Percentiles rank a stretch among this genome's conserved stretches.
Conservation (phyloP, 352 stramenopile genomes). For the Globisporangium paroecandrum region DNA sequence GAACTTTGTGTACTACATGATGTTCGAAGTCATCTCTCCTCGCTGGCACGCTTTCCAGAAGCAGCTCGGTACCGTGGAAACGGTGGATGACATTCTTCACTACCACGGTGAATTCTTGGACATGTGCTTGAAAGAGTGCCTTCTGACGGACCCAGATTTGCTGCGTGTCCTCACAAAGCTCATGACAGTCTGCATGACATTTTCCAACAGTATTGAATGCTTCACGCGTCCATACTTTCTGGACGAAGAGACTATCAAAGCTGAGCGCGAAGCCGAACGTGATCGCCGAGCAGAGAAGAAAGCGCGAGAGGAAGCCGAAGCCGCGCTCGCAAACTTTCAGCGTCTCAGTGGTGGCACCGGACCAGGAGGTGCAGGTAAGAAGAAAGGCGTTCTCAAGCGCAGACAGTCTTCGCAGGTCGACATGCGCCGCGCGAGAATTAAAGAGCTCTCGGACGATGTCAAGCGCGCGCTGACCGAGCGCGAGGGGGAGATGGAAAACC, state of each 20-base stretch:
- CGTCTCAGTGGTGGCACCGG: constrained; percentile 12
- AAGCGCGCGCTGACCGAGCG: constrained; percentile 65
- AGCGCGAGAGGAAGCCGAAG: constrained; percentile 69
- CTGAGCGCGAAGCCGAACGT: constrained; percentile 68
- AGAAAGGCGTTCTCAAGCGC: constrained; percentile 46
- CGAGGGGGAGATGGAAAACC: constrained; percentile 65
- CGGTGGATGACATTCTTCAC: constrained; percentile 94
- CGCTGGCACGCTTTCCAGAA: constrained; percentile 90
- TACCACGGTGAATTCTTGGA: constrained; percentile 96
- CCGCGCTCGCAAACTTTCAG: constrained; percentile 64
- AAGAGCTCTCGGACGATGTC: constrained; percentile 76
- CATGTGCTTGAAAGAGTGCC: constrained; percentile 94
- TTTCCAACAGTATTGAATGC: constrained; percentile 92
- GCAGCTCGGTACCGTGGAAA: constrained; percentile 71
- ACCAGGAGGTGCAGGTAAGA: constrained; percentile 41
- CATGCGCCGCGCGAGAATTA: constrained; percentile 74
- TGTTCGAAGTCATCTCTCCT: constrained; percentile 95
- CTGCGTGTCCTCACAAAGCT: constrained; percentile 93
- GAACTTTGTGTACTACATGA: constrained; percentile 99
- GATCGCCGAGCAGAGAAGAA: constrained; percentile 80
- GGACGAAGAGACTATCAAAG: constrained; percentile 86
- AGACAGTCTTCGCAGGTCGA: constrained; percentile 75
- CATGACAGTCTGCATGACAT: constrained; percentile 95
- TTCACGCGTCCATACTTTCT: constrained; percentile 84
- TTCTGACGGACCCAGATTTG: constrained; percentile 95